These are phyloP conservation scores for Calonectria pteridis DNA, from an alignment of 2,329 filamentous ascomycete species.

Conservation along the genomic window DNA sequence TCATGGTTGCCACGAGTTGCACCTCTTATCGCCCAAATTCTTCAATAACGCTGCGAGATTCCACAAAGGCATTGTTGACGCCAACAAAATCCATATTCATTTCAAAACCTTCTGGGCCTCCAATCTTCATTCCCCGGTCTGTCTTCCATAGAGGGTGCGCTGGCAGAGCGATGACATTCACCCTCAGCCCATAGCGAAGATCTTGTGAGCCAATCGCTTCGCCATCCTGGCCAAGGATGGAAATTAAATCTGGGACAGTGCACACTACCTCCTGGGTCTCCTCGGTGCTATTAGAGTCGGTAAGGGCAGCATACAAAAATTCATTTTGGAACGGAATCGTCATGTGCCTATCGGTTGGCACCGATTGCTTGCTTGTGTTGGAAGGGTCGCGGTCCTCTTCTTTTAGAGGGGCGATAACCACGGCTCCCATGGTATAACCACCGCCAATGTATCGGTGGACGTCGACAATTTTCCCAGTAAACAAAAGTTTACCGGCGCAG, in stretches of 20 bases:
- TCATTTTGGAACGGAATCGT: conserved; percentile 59
- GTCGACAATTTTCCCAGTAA: conserved; percentile 55
- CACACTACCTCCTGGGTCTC: conserved; percentile 48
- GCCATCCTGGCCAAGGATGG: conserved; percentile 56
- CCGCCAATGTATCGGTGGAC: conserved; percentile 53
- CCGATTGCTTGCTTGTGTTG: conserved; percentile 24
- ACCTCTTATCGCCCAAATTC: conserved; percentile 52
- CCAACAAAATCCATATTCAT: conserved; percentile 46
- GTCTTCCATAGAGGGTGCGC: conserved; percentile 64
- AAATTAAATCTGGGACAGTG: conserved; percentile 53
- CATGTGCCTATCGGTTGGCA: conserved; percentile 47
- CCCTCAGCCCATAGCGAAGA: conserved; percentile 63
- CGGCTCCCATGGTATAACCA: conserved; percentile 57
- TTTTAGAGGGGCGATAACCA: conserved; percentile 49
- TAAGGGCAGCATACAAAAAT: conserved; percentile 53
- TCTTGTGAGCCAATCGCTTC: conserved; percentile 64
- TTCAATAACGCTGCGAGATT: conserved; percentile 64
- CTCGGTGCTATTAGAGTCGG: conserved; percentile 48
- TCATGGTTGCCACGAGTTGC: background rate
- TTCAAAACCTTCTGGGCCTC: conserved; percentile 51
- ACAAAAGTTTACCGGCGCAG: conserved; percentile 52
- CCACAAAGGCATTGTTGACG: conserved; percentile 53
- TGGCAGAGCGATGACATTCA: conserved; percentile 63
- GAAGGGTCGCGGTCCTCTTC: conserved; percentile 47
- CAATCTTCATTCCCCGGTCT: conserved; percentile 49